Evolutionary conservation across 768 basidiomycete species (phyloP).

Genomic region (Saitozyma podzolica): DNA sequence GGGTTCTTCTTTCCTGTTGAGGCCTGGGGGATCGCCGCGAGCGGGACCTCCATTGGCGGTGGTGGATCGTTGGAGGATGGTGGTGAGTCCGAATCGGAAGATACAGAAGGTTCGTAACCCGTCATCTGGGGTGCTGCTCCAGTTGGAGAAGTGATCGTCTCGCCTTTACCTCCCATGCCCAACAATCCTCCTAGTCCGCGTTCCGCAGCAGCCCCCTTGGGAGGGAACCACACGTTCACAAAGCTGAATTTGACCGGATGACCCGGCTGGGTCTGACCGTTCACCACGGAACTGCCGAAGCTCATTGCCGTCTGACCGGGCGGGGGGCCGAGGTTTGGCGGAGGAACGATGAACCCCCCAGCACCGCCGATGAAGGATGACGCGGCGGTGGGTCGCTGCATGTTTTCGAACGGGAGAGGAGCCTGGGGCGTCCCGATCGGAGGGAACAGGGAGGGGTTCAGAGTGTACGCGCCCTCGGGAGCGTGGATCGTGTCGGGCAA

Average conservation of each 20-base stretch:
- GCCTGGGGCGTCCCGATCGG: slow-evolving; percentile 31
- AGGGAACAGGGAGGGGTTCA: slow-evolving; percentile 31
- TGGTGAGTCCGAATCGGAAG: slow-evolving; percentile 25
- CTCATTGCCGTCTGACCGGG: slow-evolving; percentile 31
- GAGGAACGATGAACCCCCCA: slow-evolving; percentile 34
- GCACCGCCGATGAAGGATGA: slow-evolving; percentile 30
- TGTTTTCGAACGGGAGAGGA: slow-evolving; percentile 21
- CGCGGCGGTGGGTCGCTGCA: slow-evolving; percentile 8
- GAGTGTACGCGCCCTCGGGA: slow-evolving; percentile 45
- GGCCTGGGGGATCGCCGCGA: slow-evolving; percentile 22
- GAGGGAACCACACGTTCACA: slow-evolving; percentile 45
- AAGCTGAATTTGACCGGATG: slow-evolving; percentile 42
- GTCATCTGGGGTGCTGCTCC: slow-evolving; percentile 7
- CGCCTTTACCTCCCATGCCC: slow-evolving; percentile 23
- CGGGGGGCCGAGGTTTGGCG: slow-evolving; percentile 16
- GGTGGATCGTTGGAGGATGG: slow-evolving; percentile 25
- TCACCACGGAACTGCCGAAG: slow-evolving; percentile 40
- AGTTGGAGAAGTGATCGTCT: too few relatives aligned
- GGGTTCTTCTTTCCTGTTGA: slow-evolving; percentile 24
- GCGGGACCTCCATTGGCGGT: slow-evolving; percentile 19
- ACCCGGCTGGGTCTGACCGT: slow-evolving; percentile 38
- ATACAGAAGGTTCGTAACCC: slow-evolving; percentile 34
- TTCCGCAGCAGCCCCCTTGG: slow-evolving; percentile 25
- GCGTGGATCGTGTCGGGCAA: slow-evolving; percentile 41
- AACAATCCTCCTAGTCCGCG: slow-evolving; percentile 35